phyloP scores from a whole-genome alignment of 345 rosid genomes.

The Heritiera littoralis region DNA sequence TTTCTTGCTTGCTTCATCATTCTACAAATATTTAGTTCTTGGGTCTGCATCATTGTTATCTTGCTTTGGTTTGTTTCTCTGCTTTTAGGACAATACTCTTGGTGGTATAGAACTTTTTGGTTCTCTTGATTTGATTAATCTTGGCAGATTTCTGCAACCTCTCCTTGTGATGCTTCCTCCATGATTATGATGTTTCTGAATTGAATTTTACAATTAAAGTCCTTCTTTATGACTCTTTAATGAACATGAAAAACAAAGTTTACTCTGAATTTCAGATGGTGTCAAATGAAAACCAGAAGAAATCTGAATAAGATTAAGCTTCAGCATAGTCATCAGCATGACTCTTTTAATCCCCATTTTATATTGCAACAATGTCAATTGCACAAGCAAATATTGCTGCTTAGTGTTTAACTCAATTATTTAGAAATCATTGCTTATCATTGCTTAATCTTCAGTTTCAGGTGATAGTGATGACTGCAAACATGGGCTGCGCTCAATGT shows the following conservation, averaged over 20 bases:
- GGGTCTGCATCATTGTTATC: too few species aligned
- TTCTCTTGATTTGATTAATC: background rate
- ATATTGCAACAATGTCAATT: background rate
- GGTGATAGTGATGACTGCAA: background rate
- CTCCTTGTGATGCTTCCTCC: background rate
- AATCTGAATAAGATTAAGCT: background rate
- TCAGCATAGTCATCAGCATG: background rate
- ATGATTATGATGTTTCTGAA: background rate
- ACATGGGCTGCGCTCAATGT: slow-evolving; percentile 21
- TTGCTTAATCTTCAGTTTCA: slow-evolving; percentile 41
- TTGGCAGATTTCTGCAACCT: background rate
- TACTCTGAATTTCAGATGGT: background rate
- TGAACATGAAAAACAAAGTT: background rate
- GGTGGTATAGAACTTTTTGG: background rate
- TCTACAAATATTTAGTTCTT: too few species aligned
- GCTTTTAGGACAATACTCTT: background rate
- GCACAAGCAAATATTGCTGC: background rate
- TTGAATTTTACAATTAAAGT: background rate
- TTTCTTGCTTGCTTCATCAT: too few species aligned
- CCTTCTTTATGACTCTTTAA: background rate
- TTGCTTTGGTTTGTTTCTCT: background rate
- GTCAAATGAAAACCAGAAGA: background rate
- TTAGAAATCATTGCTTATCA: background rate
- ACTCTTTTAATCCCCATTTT: background rate
- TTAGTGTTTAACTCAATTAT: background rate